Evolutionary conservation across 192 early-diverging fungal species (phyloP).

Genomic region (Lobosporangium transversale): DNA sequence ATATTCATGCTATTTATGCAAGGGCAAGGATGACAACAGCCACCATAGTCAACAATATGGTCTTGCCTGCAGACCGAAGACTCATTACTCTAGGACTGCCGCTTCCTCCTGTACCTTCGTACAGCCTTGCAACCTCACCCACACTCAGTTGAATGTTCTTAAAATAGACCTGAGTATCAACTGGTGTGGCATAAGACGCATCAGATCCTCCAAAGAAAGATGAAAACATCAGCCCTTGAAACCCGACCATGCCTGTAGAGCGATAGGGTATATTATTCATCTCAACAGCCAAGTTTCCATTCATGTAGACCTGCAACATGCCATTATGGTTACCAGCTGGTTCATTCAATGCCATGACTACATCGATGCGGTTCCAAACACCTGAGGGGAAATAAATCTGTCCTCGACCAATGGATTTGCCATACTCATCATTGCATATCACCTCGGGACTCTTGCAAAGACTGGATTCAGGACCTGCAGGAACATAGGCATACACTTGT

Average conservation of each 20-base stretch:
- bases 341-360: slow-evolving; percentile 54
- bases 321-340: slow-evolving; percentile 52
- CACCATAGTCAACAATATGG: slow-evolving; percentile 1
- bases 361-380: slow-evolving; percentile 55
- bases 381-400: slow-evolving; percentile 52
- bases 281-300: slow-evolving; percentile 49
- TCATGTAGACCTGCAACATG: slow-evolving; percentile 54
- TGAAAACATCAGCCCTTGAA: slow-evolving; percentile 59
- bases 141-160: slow-evolving; percentile 57
- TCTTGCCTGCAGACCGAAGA: slow-evolving; percentile 1
- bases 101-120: slow-evolving; percentile 29
- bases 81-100: not conserved
- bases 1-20: not conserved
- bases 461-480: slow-evolving; percentile 25
- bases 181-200: slow-evolving; percentile 47
- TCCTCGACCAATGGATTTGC: slow-evolving; percentile 61
- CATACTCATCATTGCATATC: slow-evolving; percentile 58
- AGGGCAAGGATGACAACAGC: not conserved
- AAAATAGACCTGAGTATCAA: slow-evolving; percentile 54
- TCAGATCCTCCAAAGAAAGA: slow-evolving; percentile 64
- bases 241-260: slow-evolving; percentile 52
- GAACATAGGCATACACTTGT: slow-evolving; percentile 61
- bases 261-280: slow-evolving; percentile 53
- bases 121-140: slow-evolving; percentile 47
- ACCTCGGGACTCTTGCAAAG: slow-evolving; percentile 47